phyloP scores from a whole-genome alignment of 2,329 filamentous ascomycete genomes.

The Chaetomiaceae sp. region DNA sequence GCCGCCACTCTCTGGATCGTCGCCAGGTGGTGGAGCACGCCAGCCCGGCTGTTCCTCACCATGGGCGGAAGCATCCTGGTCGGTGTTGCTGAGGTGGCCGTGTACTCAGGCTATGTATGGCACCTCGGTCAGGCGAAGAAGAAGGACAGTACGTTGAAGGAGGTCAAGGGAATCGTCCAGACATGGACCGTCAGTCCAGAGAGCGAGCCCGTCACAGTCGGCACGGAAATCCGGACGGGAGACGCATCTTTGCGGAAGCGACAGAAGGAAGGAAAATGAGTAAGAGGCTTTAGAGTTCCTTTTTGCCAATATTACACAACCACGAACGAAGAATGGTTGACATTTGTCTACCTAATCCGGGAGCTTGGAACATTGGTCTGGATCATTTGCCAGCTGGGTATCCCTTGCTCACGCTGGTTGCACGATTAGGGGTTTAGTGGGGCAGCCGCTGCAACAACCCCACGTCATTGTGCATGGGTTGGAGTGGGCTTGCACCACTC shows the following conservation, averaged over 20 bases:
- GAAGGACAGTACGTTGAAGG: constrained; percentile 54
- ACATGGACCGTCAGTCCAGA: constrained; percentile 61
- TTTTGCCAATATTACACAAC: too few species aligned
- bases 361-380: too few species aligned
- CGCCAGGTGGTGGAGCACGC: constrained; percentile 69
- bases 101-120: constrained; percentile 72
- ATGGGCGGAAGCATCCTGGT: constrained; percentile 66
- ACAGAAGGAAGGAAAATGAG: constrained; percentile 11
- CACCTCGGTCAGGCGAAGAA: constrained; percentile 64
- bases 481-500: neutral
- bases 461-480: constrained; percentile 17
- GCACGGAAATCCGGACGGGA: neutral
- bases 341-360: too few species aligned
- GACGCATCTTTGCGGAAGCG: constrained; percentile 20
- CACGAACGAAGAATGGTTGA: too few species aligned
- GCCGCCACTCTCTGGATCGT: constrained; percentile 74
- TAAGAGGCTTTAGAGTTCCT: too few species aligned
- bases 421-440: too few species aligned
- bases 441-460: neutral
- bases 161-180: constrained; percentile 64
- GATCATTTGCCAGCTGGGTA: too few species aligned
- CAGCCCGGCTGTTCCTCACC: constrained; percentile 64
- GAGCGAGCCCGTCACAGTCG: constrained; percentile 24
- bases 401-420: too few species aligned
- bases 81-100: constrained; percentile 69